Conservation (phyloP, 805 yeast genomes). For the Schwanniomyces occidentalis region DNA sequence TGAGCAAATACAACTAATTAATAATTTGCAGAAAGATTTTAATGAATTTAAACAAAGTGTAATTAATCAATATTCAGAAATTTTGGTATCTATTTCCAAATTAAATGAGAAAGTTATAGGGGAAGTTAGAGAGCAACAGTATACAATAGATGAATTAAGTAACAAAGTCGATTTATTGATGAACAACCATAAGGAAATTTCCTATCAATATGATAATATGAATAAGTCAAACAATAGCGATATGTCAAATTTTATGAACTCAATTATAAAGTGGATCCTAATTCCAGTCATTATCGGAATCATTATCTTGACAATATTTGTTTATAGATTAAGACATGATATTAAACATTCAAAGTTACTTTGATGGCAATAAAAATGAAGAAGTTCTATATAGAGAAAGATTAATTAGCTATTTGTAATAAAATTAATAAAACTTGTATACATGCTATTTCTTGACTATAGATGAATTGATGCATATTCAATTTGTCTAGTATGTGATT, state of each 20-base stretch:
- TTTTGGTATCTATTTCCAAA: conserved; percentile 29
- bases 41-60: conserved; percentile 27
- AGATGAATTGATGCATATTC: no score
- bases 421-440: no score
- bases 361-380: no score
- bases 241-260: conserved; percentile 19
- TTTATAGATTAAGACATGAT: conserved; percentile 58
- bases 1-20: conserved; percentile 17
- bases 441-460: no score
- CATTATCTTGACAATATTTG: conserved; percentile 43
- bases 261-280: conserved; percentile 38
- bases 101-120: conserved; percentile 40
- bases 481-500: no score
- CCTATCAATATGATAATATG: conserved; percentile 24
- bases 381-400: conserved; percentile 1
- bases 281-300: conserved; percentile 43
- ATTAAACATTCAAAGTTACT: conserved; percentile 62
- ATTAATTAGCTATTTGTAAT: no score
- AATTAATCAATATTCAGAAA: conserved; percentile 31
- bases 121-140: conserved; percentile 43
- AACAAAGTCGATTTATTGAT: conserved; percentile 42
- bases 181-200: conserved; percentile 40
- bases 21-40: conserved; percentile 18
- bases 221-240: conserved; percentile 9
- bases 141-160: conserved; percentile 30